Evolutionary conservation across 192 early-diverging fungal genomes (phyloP).

Genomic region (Podila horticola): DNA sequence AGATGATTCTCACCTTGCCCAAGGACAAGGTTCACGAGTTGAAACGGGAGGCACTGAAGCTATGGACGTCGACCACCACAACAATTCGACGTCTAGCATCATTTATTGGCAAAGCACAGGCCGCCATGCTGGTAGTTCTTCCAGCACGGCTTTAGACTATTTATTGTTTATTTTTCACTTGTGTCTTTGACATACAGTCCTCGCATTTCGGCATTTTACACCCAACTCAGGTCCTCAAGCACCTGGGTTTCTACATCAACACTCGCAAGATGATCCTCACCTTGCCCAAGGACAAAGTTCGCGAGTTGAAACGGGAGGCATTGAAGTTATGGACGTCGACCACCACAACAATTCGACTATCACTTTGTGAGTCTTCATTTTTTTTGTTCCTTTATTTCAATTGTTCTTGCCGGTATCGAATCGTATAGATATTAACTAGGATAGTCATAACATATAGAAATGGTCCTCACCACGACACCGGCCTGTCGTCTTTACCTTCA

Average conservation of each 20-base stretch:
- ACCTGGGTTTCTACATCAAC: slow-evolving; percentile 33
- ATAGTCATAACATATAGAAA: too few relatives aligned
- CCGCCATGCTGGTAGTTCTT: slow-evolving; percentile 32
- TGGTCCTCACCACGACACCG: too few relatives aligned
- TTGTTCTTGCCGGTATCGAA: too few relatives aligned
- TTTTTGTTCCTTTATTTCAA: too few relatives aligned
- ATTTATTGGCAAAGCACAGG: slow-evolving; percentile 28
- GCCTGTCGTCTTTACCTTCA: too few relatives aligned
- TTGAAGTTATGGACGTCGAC: slow-evolving; percentile 2
- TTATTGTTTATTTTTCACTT: too few relatives aligned
- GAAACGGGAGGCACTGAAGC: slow-evolving; percentile 17
- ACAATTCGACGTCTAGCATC: slow-evolving; percentile 25
- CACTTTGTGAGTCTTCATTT: too few relatives aligned
- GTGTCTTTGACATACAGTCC: too few relatives aligned
- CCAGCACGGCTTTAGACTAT: slow-evolving; percentile 34
- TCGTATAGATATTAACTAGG: too few relatives aligned
- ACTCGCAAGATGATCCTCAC: slow-evolving; percentile 23
- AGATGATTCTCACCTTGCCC: slow-evolving; percentile 29
- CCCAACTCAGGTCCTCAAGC: slow-evolving; percentile 16
- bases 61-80: slow-evolving; percentile 2
- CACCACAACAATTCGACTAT: slow-evolving; percentile 13
- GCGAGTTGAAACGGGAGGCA: slow-evolving; percentile 28
- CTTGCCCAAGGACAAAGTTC: slow-evolving; percentile 30
- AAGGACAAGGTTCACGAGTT: slow-evolving; percentile 30
- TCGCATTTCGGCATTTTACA: too few relatives aligned